Conservation (phyloP, 164 flowering plant species). For the Umbilicus rupestris region DNA sequence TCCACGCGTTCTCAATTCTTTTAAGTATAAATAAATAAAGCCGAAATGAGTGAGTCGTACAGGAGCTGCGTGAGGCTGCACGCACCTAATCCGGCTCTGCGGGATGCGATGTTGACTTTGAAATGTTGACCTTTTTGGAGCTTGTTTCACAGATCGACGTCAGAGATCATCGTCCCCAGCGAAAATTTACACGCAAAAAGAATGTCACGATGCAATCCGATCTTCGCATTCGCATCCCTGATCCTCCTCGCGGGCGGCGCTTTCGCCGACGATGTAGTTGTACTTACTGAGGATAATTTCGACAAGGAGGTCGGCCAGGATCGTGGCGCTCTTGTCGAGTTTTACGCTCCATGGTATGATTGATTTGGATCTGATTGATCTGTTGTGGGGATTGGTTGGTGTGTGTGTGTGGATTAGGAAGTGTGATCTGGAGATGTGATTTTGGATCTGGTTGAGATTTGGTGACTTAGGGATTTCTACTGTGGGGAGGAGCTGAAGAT, state of each 20-base stretch:
- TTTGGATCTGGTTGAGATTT: background rate
- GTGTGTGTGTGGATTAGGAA: background rate
- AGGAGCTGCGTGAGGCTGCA: no score
- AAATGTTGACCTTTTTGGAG: no score
- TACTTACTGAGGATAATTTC: conserved; percentile 53
- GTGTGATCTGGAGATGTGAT: background rate
- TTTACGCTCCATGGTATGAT: conserved; percentile 88
- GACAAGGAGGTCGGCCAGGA: conserved; percentile 83
- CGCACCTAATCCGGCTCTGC: no score
- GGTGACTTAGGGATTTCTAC: background rate
- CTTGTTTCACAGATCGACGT: no score
- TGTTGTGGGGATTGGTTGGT: background rate
- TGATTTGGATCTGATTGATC: background rate
- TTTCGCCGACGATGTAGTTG: conserved; percentile 41
- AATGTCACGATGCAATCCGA: background rate
- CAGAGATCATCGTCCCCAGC: no score
- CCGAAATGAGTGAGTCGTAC: no score
- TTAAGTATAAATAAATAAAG: no score
- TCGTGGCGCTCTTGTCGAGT: conserved; percentile 87
- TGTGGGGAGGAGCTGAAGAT: background rate
- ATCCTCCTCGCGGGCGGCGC: conserved; percentile 23
- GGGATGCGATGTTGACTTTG: no score
- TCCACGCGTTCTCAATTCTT: no score
- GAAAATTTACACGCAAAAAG: background rate
- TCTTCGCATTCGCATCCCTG: background rate